Evolutionary conservation across 345 rosid genomes (phyloP).

Genomic region (Citrus sp.): DNA sequence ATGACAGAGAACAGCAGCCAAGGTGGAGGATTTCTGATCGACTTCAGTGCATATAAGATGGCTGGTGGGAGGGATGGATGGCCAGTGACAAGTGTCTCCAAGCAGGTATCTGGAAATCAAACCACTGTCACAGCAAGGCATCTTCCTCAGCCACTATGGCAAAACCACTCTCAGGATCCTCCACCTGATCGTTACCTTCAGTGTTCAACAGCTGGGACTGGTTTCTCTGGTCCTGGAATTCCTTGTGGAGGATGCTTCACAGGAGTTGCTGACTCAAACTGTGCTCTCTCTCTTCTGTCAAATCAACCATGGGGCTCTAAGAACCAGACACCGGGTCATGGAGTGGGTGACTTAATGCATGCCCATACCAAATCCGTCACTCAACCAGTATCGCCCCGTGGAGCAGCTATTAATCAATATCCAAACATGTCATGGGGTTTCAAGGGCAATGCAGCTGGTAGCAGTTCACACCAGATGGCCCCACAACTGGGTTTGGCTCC

Average conservation of each 20-base stretch:
- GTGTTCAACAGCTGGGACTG: conserved; percentile 46
- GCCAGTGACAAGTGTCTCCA: conserved; percentile 33
- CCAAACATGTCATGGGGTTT: conserved; percentile 51
- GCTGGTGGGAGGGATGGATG: conserved; percentile 36
- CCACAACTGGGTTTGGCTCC: conserved; percentile 56
- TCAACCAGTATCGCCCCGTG: conserved; percentile 45
- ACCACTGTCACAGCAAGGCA: conserved; percentile 28
- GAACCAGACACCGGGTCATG: conserved; percentile 35
- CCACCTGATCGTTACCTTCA: conserved; percentile 47
- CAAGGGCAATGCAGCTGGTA: conserved; percentile 41
- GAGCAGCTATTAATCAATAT: conserved; percentile 39
- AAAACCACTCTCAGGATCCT: conserved; percentile 41
- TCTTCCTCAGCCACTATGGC: conserved; percentile 38
- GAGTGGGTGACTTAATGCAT: conserved; percentile 32
- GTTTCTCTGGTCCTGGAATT: conserved; percentile 45
- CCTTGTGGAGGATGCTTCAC: conserved; percentile 66
- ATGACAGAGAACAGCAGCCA: conserved; percentile 46
- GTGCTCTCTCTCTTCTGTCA: conserved; percentile 99
- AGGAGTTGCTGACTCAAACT: conserved; percentile 60
- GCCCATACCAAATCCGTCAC: conserved; percentile 42
- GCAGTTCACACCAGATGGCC: conserved; percentile 32
- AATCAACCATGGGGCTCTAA: conserved; percentile 66
- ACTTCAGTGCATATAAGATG: conserved; percentile 51
- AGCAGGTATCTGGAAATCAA: conserved; percentile 25
- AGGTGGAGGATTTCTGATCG: conserved; percentile 51